A percentile compares a stretch with the other conserved stretches of the same genome.
phyloP scores from a whole-genome alignment of 257 asterid genomes.

The Solanum lycopersicoides region DNA sequence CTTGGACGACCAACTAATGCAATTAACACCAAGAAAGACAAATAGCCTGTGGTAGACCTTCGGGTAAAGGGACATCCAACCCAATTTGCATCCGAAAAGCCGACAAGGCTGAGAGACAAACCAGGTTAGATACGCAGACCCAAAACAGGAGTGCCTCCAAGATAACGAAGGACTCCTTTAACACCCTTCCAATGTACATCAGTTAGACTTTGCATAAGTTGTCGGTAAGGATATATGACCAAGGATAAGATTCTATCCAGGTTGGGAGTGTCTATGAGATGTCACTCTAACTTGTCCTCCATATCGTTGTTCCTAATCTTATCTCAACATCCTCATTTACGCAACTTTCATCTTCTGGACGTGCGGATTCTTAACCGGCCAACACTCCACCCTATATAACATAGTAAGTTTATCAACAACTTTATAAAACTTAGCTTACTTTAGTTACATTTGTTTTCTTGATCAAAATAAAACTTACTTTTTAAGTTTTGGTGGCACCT shows the following conservation, averaged over 20 bases:
- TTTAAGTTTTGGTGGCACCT: background rate
- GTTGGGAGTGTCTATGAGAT: background rate
- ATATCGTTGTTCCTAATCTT: background rate
- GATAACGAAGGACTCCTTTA: background rate
- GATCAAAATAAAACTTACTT: background rate
- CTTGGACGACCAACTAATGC: background rate
- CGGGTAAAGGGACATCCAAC: background rate
- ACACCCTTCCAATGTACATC: background rate
- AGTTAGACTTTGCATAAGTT: background rate
- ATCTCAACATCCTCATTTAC: background rate
- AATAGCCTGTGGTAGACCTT: background rate
- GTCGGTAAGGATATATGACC: too few relatives aligned
- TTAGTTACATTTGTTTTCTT: background rate
- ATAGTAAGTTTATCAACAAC: background rate
- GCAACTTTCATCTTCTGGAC: background rate
- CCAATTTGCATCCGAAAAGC: background rate
- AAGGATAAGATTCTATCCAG: too few relatives aligned
- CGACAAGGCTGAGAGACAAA: background rate
- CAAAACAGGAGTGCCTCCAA: background rate
- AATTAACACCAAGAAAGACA: background rate
- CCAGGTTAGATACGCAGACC: background rate
- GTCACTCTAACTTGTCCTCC: background rate
- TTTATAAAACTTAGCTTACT: background rate
- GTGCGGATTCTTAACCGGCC: background rate
- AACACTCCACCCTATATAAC: background rate